These are phyloP conservation scores for Striga hermonthica DNA, from an alignment of 305 asterid genomes.

Conservation along the genomic window DNA sequence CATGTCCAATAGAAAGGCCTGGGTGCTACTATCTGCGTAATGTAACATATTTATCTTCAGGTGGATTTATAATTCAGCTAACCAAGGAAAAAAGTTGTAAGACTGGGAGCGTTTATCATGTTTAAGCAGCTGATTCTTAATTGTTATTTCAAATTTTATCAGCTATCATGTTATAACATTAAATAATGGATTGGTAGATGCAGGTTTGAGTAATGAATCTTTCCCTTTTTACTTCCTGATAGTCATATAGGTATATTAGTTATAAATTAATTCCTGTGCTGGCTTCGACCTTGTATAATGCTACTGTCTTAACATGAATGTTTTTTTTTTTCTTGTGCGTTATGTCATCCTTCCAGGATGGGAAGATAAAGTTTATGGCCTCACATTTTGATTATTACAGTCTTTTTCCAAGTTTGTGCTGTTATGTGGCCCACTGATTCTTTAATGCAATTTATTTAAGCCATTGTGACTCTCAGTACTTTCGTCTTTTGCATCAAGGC, in stretches of 20 bases:
- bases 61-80: conserved; percentile 16
- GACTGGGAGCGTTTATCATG: neutral
- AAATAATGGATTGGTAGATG: conserved; percentile 15
- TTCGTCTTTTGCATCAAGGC: conserved; percentile 18
- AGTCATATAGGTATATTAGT: neutral
- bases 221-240: neutral
- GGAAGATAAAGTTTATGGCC: neutral
- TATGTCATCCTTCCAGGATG: conserved; percentile 2
- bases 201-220: conserved; percentile 7
- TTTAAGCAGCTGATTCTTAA: neutral
- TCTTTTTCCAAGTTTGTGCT: conserved; percentile 19
- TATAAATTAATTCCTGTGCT: neutral
- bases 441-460: neutral
- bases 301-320: neutral
- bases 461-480: conserved; percentile 16
- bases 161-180: conserved; percentile 15
- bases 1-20: conserved; percentile 26
- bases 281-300: conserved; percentile 1
- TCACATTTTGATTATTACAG: conserved; percentile 18
- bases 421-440: neutral
- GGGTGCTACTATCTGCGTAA: conserved; percentile 6
- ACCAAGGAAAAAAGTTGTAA: conserved; percentile 10
- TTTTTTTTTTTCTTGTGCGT: conserved; percentile 12
- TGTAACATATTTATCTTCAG: conserved; percentile 1
- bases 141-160: neutral